Conservation (phyloP, 192 early-diverging fungal genomes). For the Coemansia sp. region DNA sequence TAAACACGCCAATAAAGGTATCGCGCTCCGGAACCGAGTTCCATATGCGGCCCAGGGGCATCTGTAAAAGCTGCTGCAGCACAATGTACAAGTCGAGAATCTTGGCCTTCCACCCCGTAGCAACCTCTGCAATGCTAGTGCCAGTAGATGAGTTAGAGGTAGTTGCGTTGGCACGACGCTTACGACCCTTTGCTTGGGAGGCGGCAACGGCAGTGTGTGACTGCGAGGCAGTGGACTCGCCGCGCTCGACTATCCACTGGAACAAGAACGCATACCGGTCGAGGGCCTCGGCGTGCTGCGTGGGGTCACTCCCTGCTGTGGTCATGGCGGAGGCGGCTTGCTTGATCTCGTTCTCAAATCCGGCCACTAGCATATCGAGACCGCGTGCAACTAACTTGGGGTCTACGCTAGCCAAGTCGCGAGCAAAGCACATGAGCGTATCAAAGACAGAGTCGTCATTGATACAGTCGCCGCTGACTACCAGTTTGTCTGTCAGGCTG, state of each 20-base stretch:
- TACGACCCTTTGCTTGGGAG: slow-evolving; percentile 27
- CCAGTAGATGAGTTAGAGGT: slow-evolving; percentile 22
- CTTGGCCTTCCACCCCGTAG: slow-evolving; percentile 48
- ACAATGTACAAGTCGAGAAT: slow-evolving; percentile 39
- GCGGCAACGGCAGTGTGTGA: slow-evolving; percentile 8
- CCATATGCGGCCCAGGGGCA: slow-evolving; percentile 64
- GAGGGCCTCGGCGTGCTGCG: slow-evolving; percentile 63
- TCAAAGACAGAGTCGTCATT: slow-evolving; percentile 32
- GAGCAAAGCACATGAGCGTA: slow-evolving; percentile 45
- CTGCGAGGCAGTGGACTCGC: slow-evolving; percentile 61
- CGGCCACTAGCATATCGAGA: slow-evolving; percentile 72
- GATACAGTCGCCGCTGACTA: slow-evolving; percentile 42
- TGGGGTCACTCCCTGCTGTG: slow-evolving; percentile 67
- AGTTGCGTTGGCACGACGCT: slow-evolving; percentile 31
- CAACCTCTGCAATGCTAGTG: slow-evolving; percentile 38
- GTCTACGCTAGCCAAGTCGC: slow-evolving; percentile 52
- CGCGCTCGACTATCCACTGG: slow-evolving; percentile 76
- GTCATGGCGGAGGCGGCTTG: slow-evolving; percentile 63
- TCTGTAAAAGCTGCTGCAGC: slow-evolving; percentile 41
- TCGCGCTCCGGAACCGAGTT: slow-evolving; percentile 59
- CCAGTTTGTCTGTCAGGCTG: slow-evolving; percentile 55
- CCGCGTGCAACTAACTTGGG: slow-evolving; percentile 59
- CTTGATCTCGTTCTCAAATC: slow-evolving; percentile 67
- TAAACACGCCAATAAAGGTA: slow-evolving; percentile 64
- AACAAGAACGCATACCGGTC: slow-evolving; percentile 85